Base-by-base conservation (phyloP, 2,329 filamentous ascomycete species). In the Sclerotinia sclerotiorum region DNA sequence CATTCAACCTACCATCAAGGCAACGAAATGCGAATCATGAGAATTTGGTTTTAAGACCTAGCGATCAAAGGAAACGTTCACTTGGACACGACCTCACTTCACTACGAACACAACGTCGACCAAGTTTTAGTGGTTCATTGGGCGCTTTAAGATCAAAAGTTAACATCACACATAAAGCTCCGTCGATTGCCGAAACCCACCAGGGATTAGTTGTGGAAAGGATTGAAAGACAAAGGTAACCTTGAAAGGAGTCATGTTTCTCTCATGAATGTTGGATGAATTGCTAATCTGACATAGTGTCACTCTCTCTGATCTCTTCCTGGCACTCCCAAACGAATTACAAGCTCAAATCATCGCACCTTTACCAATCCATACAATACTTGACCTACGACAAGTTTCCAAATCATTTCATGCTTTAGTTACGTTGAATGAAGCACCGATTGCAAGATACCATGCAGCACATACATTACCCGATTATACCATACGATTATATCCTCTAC, bases 301-400 rank as follows among this genome's bases (percentile, higher is more conserved):
- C 5, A 81, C 84, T 1, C 83, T 88, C 55, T 84, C 86, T 69
- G 81, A 85, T 63, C 80, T 87, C n/a, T 88, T 90, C 70, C 79
- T 84, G 29, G 79, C 79, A 42, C 78, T 90, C 7, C 87, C 87
- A 2, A 86, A 83, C 69, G 87, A 90, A 77, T 78, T 90, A 57
- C 87, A 89, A 76, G 82, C 88, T 32, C 85, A 89, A 73, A 84
- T 90, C 71, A 84, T 89, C 62, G 82, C 85, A 3, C 83, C 83
- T 1, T 79, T 90, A 39, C 85, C 87, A 0, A 81, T 90, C 49
- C 84, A 84, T 44, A 86, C 88, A 69, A 80, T 89, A 21, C 80
- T 90, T 44, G 87, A 82, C 70, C 80, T 90, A 29, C 84, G 87
- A 69, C 76, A 85, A 39, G 82, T 84, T 19, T 89, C 86, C 1